phyloP scores from a whole-genome alignment of 2,329 filamentous ascomycete species.

The Periconia macrospinosa region DNA sequence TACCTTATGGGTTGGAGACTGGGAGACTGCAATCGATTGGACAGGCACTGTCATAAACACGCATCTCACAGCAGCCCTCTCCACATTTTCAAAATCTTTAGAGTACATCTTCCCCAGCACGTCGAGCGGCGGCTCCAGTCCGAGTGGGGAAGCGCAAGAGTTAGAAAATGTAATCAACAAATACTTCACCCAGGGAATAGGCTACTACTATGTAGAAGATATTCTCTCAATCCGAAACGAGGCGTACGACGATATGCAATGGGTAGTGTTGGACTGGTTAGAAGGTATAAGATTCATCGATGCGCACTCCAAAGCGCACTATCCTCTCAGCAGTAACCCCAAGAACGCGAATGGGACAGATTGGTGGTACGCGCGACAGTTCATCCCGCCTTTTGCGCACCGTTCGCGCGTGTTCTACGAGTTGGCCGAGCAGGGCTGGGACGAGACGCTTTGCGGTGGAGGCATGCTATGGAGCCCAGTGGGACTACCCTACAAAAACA shows the following conservation, averaged over 20 bases:
- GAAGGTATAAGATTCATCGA: slow-evolving; percentile 77
- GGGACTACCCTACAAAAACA: slow-evolving; percentile 85
- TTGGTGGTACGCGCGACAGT: slow-evolving; percentile 75
- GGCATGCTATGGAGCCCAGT: slow-evolving; percentile 88
- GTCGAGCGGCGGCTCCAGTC: slow-evolving; percentile 27
- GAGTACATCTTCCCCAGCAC: slow-evolving; percentile 45
- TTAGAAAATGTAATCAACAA: slow-evolving; percentile 79
- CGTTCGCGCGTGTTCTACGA: slow-evolving; percentile 85
- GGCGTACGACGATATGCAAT: slow-evolving; percentile 92
- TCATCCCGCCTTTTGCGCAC: slow-evolving; percentile 76
- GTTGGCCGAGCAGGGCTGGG: slow-evolving; percentile 77
- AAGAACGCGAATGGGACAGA: slow-evolving; percentile 2
- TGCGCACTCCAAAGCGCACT: slow-evolving; percentile 67
- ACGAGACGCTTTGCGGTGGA: slow-evolving; percentile 75
- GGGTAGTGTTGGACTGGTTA: slow-evolving; percentile 91
- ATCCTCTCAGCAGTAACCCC: slow-evolving; percentile 35
- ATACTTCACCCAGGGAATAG: slow-evolving; percentile 75
- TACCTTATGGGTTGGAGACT: slow-evolving; percentile 73
- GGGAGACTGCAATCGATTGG: slow-evolving; percentile 90
- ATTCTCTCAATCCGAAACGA: slow-evolving; percentile 71
- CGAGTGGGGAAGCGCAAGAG: slow-evolving; percentile 46
- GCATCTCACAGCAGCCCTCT: slow-evolving; percentile 72
- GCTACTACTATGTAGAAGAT: slow-evolving; percentile 87
- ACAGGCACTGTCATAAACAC: slow-evolving; percentile 84
- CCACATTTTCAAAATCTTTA: slow-evolving; percentile 68